Conservation (phyloP, 148 eudicot genomes). For the Camellia japonica region DNA sequence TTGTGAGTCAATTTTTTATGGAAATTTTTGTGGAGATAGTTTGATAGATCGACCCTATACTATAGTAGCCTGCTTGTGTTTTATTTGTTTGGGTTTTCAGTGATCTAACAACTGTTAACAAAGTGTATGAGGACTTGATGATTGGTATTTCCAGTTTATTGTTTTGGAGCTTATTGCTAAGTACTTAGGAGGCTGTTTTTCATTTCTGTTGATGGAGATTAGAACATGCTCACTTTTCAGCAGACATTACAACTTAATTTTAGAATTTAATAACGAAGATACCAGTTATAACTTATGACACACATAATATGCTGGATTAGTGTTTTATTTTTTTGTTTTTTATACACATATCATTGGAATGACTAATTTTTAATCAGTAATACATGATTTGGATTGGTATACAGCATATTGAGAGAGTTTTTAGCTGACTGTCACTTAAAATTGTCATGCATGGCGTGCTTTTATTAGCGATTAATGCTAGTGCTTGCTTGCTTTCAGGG, state of each 20-base stretch:
- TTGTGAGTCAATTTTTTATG: background rate
- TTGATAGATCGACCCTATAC: background rate
- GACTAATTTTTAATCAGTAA: background rate
- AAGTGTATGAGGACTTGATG: background rate
- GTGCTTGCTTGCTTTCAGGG: conserved; percentile 57
- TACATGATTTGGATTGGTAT: background rate
- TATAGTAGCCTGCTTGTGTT: background rate
- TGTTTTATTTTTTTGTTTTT: background rate
- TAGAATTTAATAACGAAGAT: background rate
- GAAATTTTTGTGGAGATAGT: conserved; percentile 1
- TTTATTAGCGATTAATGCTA: background rate
- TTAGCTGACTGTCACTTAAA: background rate
- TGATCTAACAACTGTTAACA: background rate
- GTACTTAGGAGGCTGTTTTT: background rate
- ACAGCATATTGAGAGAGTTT: background rate
- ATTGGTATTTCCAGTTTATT: no score
- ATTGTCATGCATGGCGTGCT: background rate
- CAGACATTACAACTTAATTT: background rate
- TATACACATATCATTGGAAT: background rate
- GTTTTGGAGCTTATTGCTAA: background rate
- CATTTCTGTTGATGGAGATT: background rate
- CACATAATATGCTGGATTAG: background rate
- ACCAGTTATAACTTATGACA: background rate
- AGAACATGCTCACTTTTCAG: background rate
- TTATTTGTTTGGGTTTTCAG: background rate